Percentiles rank a stretch among this genome's conserved stretches.
Evolutionary conservation across 805 yeast species (phyloP).

Genomic region (Metschnikowia koreensis): DNA sequence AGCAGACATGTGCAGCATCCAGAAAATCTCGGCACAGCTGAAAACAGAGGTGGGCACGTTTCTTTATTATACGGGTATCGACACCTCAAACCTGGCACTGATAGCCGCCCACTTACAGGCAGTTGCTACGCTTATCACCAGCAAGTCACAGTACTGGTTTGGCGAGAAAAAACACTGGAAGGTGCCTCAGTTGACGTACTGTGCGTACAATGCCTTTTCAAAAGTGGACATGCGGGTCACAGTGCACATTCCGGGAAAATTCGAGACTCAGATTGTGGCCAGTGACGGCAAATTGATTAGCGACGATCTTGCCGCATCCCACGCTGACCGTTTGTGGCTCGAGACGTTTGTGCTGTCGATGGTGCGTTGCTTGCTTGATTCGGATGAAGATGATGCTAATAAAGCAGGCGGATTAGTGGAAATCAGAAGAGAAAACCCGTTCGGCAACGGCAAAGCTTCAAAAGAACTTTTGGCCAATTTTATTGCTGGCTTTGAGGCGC

Average conservation of each 20-base stretch:
- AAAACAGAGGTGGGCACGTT: conserved; percentile 63
- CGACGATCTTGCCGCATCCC: conserved; percentile 49
- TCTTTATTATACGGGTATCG: conserved; percentile 72
- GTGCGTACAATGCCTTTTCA: conserved; percentile 59
- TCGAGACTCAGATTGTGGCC: conserved; percentile 52
- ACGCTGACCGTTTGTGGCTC: conserved; percentile 50
- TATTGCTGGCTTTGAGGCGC: conserved; percentile 59
- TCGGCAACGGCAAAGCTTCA: conserved; percentile 49
- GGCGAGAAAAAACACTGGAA: conserved; percentile 69
- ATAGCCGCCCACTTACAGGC: conserved; percentile 74
- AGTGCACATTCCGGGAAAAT: conserved; percentile 74
- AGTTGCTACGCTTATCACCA: conserved; percentile 58
- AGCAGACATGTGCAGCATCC: conserved; percentile 58
- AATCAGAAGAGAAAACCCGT: conserved; percentile 79
- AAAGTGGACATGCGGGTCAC: conserved; percentile 68
- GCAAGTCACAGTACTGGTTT: conserved; percentile 72
- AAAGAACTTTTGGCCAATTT: conserved; percentile 44
- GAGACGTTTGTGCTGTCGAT: conserved; percentile 66
- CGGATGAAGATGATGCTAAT: conserved; percentile 65
- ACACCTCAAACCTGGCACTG: conserved; percentile 72
- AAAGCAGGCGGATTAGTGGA: conserved; percentile 67
- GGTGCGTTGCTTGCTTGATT: conserved; percentile 66
- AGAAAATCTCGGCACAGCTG: conserved; percentile 41
- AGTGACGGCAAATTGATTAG: conserved; percentile 51
- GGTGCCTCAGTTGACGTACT: conserved; percentile 69